Evolutionary conservation across 306 rosid species (phyloP), one percentile per base, ranked within the genome.

Genomic region (Ceratonia siliqua): DNA sequence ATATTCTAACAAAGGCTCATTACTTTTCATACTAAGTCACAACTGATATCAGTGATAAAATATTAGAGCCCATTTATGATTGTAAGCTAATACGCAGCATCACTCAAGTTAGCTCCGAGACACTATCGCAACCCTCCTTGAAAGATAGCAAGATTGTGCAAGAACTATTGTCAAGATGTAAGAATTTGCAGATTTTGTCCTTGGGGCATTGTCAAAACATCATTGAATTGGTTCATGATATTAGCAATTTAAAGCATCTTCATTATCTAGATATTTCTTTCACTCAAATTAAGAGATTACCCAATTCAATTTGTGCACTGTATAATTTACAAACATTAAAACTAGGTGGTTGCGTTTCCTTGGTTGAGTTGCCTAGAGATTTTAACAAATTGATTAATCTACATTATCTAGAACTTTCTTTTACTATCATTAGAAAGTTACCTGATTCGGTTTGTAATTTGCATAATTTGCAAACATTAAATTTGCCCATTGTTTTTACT

Each of bases 151-250:
- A 30, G 11, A 10, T 8, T 2, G 0, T 5, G 1, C 10, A 6
- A 1, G 43, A n/a, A 7, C 21, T 59, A 6, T 15, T 32, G 17
- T 17, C 5, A 0, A 13, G 22, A 32, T 33, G 33, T 1, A 61
- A 61, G 2, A 7, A 2, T 38, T 32, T 61, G 13, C 67, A 3
- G 6, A 42, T 33, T 0, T 61, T 61, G 14, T 32, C 45, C 0
- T 35, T 61, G 45, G 0, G 2, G 1, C 0, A 0, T 2, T 15
- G 1, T 5, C 0, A 0, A 0, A 13, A 46, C 7, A 0, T 53
- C 28, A 20, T 12, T 1, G 46, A 61, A 10, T n/a, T 61, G 10
- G 13, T 27, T 32, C 13, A 0, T 58, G 5, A 2, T 13, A 1
- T 58, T 13, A 3, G 21, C 1, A 58, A 58, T 7, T 28, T 57